Conservation (phyloP, 2,329 filamentous ascomycete species). For the Cytospora paraplurivora region DNA sequence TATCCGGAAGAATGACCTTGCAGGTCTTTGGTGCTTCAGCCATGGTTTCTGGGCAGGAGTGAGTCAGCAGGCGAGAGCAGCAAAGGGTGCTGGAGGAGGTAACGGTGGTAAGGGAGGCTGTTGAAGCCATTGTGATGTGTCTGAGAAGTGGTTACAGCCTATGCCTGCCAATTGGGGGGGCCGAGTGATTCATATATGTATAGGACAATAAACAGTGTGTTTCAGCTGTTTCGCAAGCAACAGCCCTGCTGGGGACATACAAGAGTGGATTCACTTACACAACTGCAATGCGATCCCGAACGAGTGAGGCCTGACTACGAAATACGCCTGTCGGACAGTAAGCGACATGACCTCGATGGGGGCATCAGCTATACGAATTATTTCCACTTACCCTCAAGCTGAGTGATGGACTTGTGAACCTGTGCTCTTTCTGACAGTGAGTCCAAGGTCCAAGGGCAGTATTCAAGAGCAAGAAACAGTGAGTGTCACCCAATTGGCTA, state of each 20-base stretch:
- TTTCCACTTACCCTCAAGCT: background rate
- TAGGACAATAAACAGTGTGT: slow-evolving; percentile 2
- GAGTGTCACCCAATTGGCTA: slow-evolving; percentile 4
- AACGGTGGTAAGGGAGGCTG: background rate
- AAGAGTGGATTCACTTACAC: slow-evolving; percentile 28
- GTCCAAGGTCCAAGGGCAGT: background rate
- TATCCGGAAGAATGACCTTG: slow-evolving; percentile 89
- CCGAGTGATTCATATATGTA: slow-evolving; percentile 12
- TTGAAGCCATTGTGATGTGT: slow-evolving; percentile 12
- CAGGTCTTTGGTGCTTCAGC: slow-evolving; percentile 66
- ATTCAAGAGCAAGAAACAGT: slow-evolving; percentile 1
- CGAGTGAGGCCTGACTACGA: slow-evolving; percentile 8
- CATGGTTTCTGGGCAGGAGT: slow-evolving; percentile 38
- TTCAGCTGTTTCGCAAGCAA: background rate
- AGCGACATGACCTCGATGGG: background rate
- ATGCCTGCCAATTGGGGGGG: background rate
- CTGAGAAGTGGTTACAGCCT: slow-evolving; percentile 4
- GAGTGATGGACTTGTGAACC: background rate
- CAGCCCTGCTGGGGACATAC: background rate
- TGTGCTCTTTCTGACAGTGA: background rate
- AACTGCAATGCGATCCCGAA: slow-evolving; percentile 2
- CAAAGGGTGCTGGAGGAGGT: background rate
- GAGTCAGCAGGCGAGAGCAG: slow-evolving; percentile 19
- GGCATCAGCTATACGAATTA: background rate
- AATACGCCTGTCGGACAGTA: background rate